A percentile compares a stretch with the other conserved stretches of the same genome.
Conservation (phyloP, 1,284 basidiomycete genomes). For the Pascua sp. region DNA sequence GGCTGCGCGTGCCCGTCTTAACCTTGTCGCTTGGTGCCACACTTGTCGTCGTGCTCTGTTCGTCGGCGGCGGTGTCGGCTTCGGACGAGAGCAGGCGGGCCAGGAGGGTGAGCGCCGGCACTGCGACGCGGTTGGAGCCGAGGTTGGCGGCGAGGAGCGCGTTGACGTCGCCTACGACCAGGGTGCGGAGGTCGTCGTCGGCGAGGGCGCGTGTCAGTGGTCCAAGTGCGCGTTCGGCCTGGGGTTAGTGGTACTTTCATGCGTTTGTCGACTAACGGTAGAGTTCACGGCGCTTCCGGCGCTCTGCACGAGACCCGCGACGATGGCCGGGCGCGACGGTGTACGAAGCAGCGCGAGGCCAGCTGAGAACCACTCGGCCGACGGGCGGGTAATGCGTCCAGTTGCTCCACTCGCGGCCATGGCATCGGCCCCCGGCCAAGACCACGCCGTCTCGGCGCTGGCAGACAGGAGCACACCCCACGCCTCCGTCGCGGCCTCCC, state of each 20-base stretch:
- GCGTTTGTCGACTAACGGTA: slow-evolving; percentile 58
- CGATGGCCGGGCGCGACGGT: slow-evolving; percentile 49
- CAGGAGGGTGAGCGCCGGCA: slow-evolving; percentile 73
- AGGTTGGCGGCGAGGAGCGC: slow-evolving; percentile 54
- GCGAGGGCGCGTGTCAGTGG: slow-evolving; percentile 55
- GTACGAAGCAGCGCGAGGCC: slow-evolving; percentile 11
- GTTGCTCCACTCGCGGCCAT: slow-evolving; percentile 29
- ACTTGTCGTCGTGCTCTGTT: not conserved
- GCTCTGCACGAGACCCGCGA: slow-evolving; percentile 71
- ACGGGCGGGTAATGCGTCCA: not conserved
- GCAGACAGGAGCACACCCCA: slow-evolving; percentile 29
- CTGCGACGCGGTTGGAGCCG: slow-evolving; percentile 64
- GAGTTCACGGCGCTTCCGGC: slow-evolving; percentile 75
- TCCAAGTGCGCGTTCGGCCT: slow-evolving; percentile 70
- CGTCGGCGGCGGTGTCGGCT: not conserved
- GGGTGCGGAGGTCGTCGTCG: slow-evolving; percentile 53
- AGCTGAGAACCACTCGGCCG: slow-evolving; percentile 10
- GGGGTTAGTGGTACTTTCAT: slow-evolving; percentile 5
- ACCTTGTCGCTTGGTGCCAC: not conserved
- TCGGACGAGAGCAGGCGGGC: slow-evolving; percentile 65
- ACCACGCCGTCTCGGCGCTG: slow-evolving; percentile 5
- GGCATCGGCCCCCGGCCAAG: slow-evolving; percentile 8
- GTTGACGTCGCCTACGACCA: slow-evolving; percentile 58
- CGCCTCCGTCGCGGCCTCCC: slow-evolving; percentile 70
- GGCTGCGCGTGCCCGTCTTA: slow-evolving; percentile 4